Base-by-base conservation (phyloP, 192 early-diverging fungal genomes). In the Jimgerdemannia flammicorona region DNA sequence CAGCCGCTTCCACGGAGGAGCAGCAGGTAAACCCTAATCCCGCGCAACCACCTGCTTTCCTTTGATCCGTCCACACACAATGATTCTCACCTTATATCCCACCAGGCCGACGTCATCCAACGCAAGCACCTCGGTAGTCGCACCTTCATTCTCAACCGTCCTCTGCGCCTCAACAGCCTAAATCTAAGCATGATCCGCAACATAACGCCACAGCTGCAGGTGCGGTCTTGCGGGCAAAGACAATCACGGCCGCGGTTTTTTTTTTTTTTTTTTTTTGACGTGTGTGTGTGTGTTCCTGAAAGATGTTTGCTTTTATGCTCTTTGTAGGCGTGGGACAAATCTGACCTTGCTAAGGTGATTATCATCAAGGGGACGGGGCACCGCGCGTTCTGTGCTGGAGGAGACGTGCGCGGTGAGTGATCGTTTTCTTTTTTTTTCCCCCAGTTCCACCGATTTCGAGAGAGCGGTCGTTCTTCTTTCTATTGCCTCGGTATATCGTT, bases 311-410 rank as follows among this genome's bases (percentile, higher is more conserved):
- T 29, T 29, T 29, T 29, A 29, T 29, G 29, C 43, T 29, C 29
- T 29, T 29, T 29, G 14, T 77, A 93, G 88, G 93, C 91, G 39
- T 99, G 94, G 95, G 89, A 95, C 75, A 85, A 90, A 49, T 95
- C 95, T 4, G 91, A 96, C 70, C 83, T 93, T 64, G 93, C 92
- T 79, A 96, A 97, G 79, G 89, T 96, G 40, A 92, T 98, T 72
- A 87, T 99, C 42, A 72, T 98, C 70, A 93, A 93, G 74, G 88
- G 89, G 2, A 85, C 86, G 49, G 93, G 91, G 68, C 84, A 84
- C 18, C 87, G 87, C 72, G 95, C 91, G 11, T 97, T 98, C 79
- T 99, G 96, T 78, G 95, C 98, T 54, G 97, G 98, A 44, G 94
- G 92, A 39, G 94, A 95, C 74, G 93, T 95, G 18, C 87, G 85